phyloP scores from a whole-genome alignment of 2,329 filamentous ascomycete species.

The Zymoseptoria tritici region DNA sequence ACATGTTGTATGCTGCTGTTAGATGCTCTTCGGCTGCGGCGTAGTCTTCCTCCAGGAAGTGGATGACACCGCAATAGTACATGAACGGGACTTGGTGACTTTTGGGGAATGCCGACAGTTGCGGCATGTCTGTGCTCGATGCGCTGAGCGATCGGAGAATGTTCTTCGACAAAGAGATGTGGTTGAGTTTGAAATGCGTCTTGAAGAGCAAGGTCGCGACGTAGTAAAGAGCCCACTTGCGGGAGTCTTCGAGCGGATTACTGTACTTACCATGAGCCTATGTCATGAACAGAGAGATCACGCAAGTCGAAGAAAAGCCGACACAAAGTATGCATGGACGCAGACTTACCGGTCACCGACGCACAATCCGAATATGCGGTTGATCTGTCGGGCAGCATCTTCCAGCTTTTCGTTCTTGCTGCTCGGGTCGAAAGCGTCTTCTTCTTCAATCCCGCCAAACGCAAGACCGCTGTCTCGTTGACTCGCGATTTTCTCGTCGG shows the following conservation, averaged over 20 bases:
- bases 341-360: constrained; percentile 70
- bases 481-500: constrained; percentile 62
- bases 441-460: constrained; percentile 59
- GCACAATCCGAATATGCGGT: constrained; percentile 85
- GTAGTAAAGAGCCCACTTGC: constrained; percentile 97
- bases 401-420: constrained; percentile 80
- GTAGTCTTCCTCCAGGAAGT: constrained; percentile 93
- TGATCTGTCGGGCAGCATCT: constrained; percentile 83
- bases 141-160: constrained; percentile 78
- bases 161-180: constrained; percentile 80
- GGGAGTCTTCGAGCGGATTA: constrained; percentile 74
- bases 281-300: constrained; percentile 4
- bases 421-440: constrained; percentile 70
- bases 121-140: constrained; percentile 63
- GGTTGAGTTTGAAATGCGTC: constrained; percentile 87
- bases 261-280: constrained; percentile 39
- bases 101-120: constrained; percentile 70
- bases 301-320: neutral
- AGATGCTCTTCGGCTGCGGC: constrained; percentile 71
- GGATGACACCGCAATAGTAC: constrained; percentile 90
- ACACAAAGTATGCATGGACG: neutral
- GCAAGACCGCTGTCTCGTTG: constrained; percentile 34
- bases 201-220: constrained; percentile 94
- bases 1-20: constrained; percentile 72
- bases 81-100: constrained; percentile 92